A percentile compares a stretch with the other conserved stretches of the same genome.
Evolutionary conservation across 176 grass and related monocot species (phyloP).

Genomic region (Thinopyrum elongatum): DNA sequence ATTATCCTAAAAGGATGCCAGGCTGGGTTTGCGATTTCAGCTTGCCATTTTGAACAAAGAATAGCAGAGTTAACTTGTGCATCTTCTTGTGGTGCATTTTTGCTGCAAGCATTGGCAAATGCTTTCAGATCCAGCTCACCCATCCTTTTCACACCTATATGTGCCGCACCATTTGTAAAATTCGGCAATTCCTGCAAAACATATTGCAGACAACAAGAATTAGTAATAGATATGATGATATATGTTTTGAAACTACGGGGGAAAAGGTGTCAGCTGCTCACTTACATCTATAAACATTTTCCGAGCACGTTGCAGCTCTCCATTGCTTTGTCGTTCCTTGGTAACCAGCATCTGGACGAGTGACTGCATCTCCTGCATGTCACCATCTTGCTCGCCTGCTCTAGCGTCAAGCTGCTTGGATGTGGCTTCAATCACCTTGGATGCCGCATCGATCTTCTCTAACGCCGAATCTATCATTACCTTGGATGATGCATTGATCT

Average conservation of each 20-base stretch:
- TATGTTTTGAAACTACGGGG: not conserved
- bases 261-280: not conserved
- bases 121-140: constrained; percentile 52
- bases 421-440: too few relatives aligned
- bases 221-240: not conserved
- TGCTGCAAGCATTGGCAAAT: constrained; percentile 33
- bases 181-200: not conserved
- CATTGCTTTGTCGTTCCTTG: not conserved
- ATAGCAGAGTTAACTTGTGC: too few relatives aligned
- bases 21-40: too few relatives aligned
- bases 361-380: not conserved
- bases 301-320: not conserved
- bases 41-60: too few relatives aligned
- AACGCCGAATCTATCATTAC: too few relatives aligned
- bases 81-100: constrained; percentile 29
- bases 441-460: too few relatives aligned
- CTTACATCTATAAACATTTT: not conserved
- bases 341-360: not conserved
- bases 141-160: constrained; percentile 42
- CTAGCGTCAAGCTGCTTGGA: not conserved
- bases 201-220: not conserved
- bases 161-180: not conserved
- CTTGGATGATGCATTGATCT: not conserved
- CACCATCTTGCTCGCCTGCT: not conserved
- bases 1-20: too few relatives aligned